Conservation (phyloP, 805 yeast genomes). For the Saccharomyces kudriavzevii region DNA sequence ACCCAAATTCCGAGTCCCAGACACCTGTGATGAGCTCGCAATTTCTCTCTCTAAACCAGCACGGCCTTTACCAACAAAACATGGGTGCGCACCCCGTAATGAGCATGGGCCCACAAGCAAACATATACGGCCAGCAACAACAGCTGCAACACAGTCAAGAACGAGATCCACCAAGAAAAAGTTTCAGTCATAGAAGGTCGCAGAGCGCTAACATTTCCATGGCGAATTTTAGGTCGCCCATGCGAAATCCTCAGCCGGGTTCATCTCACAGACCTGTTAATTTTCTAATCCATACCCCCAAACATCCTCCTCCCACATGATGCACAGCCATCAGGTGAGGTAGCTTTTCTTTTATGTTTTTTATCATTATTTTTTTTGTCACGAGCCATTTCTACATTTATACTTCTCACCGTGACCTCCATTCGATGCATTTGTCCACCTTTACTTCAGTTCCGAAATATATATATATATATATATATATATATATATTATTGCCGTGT, state of each 20-base stretch:
- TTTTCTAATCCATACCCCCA: constrained; percentile 28
- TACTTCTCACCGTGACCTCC: not conserved
- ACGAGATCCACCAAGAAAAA: constrained; percentile 1
- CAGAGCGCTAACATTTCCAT: constrained; percentile 20
- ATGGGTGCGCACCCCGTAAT: not conserved
- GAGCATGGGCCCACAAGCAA: not conserved
- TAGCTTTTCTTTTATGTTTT: not conserved
- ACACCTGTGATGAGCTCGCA: not conserved
- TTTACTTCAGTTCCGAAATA: not conserved
- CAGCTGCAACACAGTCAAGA: not conserved
- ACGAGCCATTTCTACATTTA: not conserved
- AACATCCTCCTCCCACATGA: constrained; percentile 28
- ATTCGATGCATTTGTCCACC: not conserved
- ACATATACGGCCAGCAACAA: not conserved
- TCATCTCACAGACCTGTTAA: constrained; percentile 22
- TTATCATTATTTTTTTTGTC: not conserved
- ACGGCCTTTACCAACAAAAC: not conserved
- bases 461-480: not conserved
- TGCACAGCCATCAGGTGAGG: no score
- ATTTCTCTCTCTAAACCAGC: not conserved
- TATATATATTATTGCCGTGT: not conserved
- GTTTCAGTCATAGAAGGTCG: constrained; percentile 19
- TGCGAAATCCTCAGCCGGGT: not conserved
- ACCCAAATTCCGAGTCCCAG: not conserved
- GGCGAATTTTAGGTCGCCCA: not conserved